Base-by-base conservation (phyloP, 805 yeast genomes). In the Candida morakotiae region DNA sequence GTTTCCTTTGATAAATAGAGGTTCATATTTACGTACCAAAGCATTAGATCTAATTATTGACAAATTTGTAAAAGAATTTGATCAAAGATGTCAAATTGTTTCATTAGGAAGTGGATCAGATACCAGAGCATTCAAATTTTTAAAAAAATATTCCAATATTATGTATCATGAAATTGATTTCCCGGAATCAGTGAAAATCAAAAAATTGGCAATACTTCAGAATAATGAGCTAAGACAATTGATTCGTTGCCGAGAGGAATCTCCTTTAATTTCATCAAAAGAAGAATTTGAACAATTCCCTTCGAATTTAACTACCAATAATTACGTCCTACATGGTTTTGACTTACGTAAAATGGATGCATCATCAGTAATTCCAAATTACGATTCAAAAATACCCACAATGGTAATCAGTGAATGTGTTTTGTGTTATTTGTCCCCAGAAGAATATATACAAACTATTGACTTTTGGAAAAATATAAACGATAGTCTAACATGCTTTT, bases 21-120 rank as follows among this genome's bases (percentile, higher is more conserved):
- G 89, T 0, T 81, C 88, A 0, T 83, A 77, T 53, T 58, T 81
- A 15, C 60, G 91, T 25, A 79, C 85, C 0, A 53, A 48, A 13
- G 56, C 77, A 13, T 73, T 83, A 19, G 78, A 81, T 49, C 15
- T 49, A 6, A 58, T 75, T 1, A 56, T 79, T 2, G 53, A 65
- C 2, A 48, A 53, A 15, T 80, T 78, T 43, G 32, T 78, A 2
- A 44, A 44, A 3, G 53, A 62, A 39, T 42, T 38, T 31, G 10
- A 28, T 13, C 40, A 18, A 3, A 30, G 37, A 15, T 58, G 75
- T 31, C 82, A 83, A 51, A 70, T 84, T 11, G 60, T 85, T 1
- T 81, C 87, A 1, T 52, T 84, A n/a, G 94, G 94, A 0, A 81
- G 89, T 2, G 94, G 94, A 4, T 81, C 86, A 11, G 94, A 85